Evolutionary conservation across 805 yeast species (phyloP).

Genomic region (Metschnikowia chrysomelidarum): DNA sequence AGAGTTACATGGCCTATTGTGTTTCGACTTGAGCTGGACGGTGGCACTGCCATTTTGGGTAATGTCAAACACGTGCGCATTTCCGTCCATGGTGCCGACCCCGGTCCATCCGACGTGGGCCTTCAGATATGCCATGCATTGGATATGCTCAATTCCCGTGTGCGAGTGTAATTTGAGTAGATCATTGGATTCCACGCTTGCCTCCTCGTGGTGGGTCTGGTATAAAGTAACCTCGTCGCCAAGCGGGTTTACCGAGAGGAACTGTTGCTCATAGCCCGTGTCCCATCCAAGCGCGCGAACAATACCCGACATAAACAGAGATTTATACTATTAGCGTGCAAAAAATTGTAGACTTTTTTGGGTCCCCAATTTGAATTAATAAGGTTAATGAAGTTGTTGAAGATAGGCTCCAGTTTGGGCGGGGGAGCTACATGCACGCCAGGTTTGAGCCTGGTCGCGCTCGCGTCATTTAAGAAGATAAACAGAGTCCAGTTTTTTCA

Average conservation of each 20-base stretch:
- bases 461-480: too few relatives aligned
- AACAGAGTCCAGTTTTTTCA: too few relatives aligned
- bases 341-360: too few relatives aligned
- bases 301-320: conserved; percentile 53
- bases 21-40: conserved; percentile 54
- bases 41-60: conserved; percentile 34
- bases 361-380: too few relatives aligned
- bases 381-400: too few relatives aligned
- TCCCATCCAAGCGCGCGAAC: conserved; percentile 63
- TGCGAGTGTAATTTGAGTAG: conserved; percentile 51
- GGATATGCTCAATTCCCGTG: conserved; percentile 66
- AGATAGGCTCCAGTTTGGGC: too few relatives aligned
- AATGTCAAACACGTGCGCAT: conserved; percentile 61
- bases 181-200: conserved; percentile 50
- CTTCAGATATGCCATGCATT: conserved; percentile 63
- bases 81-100: conserved; percentile 74
- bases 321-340: too few relatives aligned
- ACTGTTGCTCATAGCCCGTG: conserved; percentile 51
- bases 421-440: too few relatives aligned
- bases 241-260: conserved; percentile 69
- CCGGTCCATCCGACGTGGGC: conserved; percentile 58
- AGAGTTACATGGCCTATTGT: conserved; percentile 72
- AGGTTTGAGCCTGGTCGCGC: too few relatives aligned
- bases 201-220: conserved; percentile 31
- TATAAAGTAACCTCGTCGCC: conserved; percentile 77